Evolutionary conservation across 495 filamentous ascomycete species (phyloP), one percentile per base, ranked within the genome.

Genomic region (Choiromyces venosus): DNA sequence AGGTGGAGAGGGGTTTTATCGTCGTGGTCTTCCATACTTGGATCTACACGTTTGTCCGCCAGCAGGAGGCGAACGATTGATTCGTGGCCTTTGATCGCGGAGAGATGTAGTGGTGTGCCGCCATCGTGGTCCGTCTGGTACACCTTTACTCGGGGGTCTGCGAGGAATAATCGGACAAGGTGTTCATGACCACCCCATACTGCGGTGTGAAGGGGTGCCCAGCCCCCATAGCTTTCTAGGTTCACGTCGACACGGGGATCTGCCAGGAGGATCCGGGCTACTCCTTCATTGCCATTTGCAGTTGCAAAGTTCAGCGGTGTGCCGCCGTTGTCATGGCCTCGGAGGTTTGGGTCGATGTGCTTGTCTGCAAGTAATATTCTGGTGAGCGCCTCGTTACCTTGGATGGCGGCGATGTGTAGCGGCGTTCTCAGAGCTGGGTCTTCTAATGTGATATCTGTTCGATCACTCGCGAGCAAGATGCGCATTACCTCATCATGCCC

Each of bases 361-460:
- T 61, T 61, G 52, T 61, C 52, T 4, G 52, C 25, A 12, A 73
- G 42, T 46, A 73, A 42, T 35, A 39, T 33, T 44, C 66, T 35
- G 35, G 71, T 35, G 36, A 64, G 37, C 25, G 16, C 8, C n/a
- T 35, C 35, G 19, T 73, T 73, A 8, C 71, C 71, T 14, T 46
- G 35, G 66, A 73, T 52, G 35, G 66, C 71, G 12, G 66, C 71
- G 1, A 36, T 36, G 18, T 61, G 65, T 37, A 73, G 66, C 21
- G 66, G 66, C 35, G 66, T 73, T 35, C 66, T 39, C 18, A 46
- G 52, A 16, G 65, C 21, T 21, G 8, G 8, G 52, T 65, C 65
- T 56, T 64, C 66, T 21, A 33, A 21, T 65, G 61, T 21, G 19
- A 61, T 68, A 42, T 69, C 66, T 19, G 66, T 56, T 25, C 71